These are phyloP conservation scores for Diaporthe eres DNA, from an alignment of 2,329 filamentous ascomycete species.

Conservation along the genomic window DNA sequence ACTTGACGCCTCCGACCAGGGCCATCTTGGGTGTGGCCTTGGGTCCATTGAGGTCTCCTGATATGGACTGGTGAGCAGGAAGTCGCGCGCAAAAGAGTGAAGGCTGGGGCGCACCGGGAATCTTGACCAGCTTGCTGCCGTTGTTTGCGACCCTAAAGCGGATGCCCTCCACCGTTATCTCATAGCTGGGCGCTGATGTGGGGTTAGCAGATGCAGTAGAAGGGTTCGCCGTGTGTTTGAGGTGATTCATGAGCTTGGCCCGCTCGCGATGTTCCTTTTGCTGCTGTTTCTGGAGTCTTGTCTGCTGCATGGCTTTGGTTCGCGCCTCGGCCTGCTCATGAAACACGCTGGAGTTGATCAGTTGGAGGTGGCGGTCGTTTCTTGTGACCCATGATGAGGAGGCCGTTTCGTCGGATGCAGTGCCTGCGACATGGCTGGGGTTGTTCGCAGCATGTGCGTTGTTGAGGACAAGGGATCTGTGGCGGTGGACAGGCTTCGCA, in stretches of 20 bases:
- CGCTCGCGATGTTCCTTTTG: conserved; percentile 71
- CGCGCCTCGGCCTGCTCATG: conserved; percentile 80
- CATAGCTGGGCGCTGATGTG: conserved; percentile 61
- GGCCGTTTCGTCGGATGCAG: conserved; percentile 50
- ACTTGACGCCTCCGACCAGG: conserved; percentile 82
- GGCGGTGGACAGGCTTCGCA: conserved; percentile 58
- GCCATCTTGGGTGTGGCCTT: conserved; percentile 82
- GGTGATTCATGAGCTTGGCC: conserved; percentile 65
- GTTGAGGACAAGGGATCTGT: conserved; percentile 77
- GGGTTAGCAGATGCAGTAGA: conserved; percentile 48
- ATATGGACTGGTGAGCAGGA: conserved; percentile 49
- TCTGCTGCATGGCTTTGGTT: conserved; percentile 80
- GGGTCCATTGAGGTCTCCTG: conserved; percentile 72
- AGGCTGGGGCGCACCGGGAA: conserved; percentile 67
- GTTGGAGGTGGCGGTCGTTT: conserved; percentile 82
- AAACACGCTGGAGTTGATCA: conserved; percentile 86
- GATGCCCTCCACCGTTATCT: conserved; percentile 79
- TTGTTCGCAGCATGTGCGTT: conserved; percentile 49
- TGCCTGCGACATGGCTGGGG: conserved; percentile 47
- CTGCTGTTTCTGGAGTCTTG: conserved; percentile 69
- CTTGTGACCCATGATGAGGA: conserved; percentile 77
- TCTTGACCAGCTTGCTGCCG: conserved; percentile 85
- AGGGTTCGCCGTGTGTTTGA: conserved; percentile 53
- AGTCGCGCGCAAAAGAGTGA: background rate
- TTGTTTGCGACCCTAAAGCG: conserved; percentile 80